Evolutionary conservation across 2,329 filamentous ascomycete species (phyloP).

Genomic region (Alternaria infectoria): DNA sequence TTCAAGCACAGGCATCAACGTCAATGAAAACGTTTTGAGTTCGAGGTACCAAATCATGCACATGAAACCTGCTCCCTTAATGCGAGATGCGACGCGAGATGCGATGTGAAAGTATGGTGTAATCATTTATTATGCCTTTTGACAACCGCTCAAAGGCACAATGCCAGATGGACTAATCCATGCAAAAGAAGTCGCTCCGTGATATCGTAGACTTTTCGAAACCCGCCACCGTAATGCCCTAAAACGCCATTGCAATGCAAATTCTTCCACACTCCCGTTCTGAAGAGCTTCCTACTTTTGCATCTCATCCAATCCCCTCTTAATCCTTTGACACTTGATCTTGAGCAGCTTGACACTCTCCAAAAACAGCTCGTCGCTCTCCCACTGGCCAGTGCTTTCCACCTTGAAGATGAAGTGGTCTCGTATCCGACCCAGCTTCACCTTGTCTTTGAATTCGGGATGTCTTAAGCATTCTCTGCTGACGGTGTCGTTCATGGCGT

Average conservation of each 20-base stretch:
- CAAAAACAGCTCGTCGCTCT: slow-evolving; percentile 91
- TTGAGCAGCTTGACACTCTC: slow-evolving; percentile 86
- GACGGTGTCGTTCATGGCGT: slow-evolving; percentile 94
- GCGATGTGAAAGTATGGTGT: slow-evolving; percentile 1
- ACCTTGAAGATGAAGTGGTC: slow-evolving; percentile 98
- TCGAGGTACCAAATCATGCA: background rate
- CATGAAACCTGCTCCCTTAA: background rate
- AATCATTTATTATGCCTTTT: background rate
- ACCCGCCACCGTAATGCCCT: slow-evolving; percentile 17
- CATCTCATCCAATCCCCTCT: slow-evolving; percentile 67
- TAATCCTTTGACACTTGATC: slow-evolving; percentile 78
- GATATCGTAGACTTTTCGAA: slow-evolving; percentile 32
- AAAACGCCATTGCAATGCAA: slow-evolving; percentile 36
- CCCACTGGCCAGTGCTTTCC: slow-evolving; percentile 94
- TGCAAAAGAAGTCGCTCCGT: slow-evolving; percentile 11
- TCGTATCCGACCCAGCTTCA: slow-evolving; percentile 84
- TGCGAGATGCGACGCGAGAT: background rate
- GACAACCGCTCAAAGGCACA: background rate
- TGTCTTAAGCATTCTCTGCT: slow-evolving; percentile 92
- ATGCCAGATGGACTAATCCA: background rate
- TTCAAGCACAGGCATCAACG: background rate
- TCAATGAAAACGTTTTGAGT: too few relatives aligned
- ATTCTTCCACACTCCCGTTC: background rate
- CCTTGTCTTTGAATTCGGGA: slow-evolving; percentile 91
- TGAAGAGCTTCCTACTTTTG: slow-evolving; percentile 20